phyloP scores from a whole-genome alignment of 192 early-diverging fungal genomes.

The Dissophora ornata region DNA sequence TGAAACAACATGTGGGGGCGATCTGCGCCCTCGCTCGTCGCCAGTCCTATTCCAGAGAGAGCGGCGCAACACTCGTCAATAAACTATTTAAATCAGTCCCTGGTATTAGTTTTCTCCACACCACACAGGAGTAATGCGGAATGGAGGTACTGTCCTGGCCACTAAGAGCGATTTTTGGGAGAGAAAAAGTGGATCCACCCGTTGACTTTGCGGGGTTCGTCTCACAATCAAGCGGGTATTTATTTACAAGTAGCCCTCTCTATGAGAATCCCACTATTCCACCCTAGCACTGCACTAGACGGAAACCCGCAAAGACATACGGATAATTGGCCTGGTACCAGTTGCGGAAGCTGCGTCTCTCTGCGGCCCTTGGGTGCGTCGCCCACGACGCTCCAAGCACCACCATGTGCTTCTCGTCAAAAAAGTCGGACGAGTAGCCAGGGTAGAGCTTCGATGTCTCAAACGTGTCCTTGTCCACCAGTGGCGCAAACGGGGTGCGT shows the following conservation, averaged over 20 bases:
- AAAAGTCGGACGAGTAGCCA: slow-evolving; percentile 92
- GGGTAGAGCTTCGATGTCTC: slow-evolving; percentile 77
- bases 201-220: too few relatives aligned
- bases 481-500: slow-evolving; percentile 65
- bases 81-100: too few relatives aligned
- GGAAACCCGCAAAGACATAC: slow-evolving; percentile 84
- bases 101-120: too few relatives aligned
- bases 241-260: not conserved
- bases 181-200: too few relatives aligned
- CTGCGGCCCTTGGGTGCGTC: slow-evolving; percentile 81
- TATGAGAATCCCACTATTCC: not conserved
- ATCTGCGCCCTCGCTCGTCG: too few relatives aligned
- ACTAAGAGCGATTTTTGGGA: too few relatives aligned
- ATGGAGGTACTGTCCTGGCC: too few relatives aligned
- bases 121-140: too few relatives aligned
- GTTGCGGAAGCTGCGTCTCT: slow-evolving; percentile 81
- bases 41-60: too few relatives aligned
- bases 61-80: too few relatives aligned
- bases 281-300: slow-evolving; percentile 54
- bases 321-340: slow-evolving; percentile 93
- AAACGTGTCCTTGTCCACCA: slow-evolving; percentile 67
- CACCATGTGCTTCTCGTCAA: slow-evolving; percentile 87
- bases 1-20: too few relatives aligned
- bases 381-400: slow-evolving; percentile 90
- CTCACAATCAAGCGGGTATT: too few relatives aligned